These are phyloP conservation scores for Gonapodya prolifera DNA, from an alignment of 192 early-diverging fungal genomes.

Conservation along the genomic window DNA sequence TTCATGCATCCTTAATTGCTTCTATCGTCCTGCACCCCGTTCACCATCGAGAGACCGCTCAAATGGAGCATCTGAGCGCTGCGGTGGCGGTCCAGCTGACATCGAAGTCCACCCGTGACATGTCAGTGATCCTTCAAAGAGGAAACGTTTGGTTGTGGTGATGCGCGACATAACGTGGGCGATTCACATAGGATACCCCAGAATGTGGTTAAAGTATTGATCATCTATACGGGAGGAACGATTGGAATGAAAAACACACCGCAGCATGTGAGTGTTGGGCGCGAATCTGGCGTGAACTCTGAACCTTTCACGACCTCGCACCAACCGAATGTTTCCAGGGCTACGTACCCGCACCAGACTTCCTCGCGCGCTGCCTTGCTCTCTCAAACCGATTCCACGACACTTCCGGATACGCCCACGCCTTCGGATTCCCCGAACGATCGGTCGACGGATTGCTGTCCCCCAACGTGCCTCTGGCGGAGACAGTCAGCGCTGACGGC, in stretches of 20 bases:
- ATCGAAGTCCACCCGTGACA: no score
- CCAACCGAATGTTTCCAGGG: slow-evolving; percentile 22
- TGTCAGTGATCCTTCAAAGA: no score
- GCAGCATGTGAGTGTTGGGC: slow-evolving; percentile 15
- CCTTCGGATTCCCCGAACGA: background rate
- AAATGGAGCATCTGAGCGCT: no score
- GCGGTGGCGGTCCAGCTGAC: no score
- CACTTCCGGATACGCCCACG: slow-evolving; percentile 16
- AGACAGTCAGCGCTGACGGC: no score
- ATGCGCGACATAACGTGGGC: no score
- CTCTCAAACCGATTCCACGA: slow-evolving; percentile 65
- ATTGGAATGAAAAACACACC: slow-evolving; percentile 77
- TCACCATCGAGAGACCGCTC: no score
- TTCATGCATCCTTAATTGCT: no score
- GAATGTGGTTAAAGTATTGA: slow-evolving; percentile 39
- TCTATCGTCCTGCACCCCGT: no score
- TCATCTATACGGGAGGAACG: slow-evolving; percentile 93
- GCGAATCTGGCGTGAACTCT: slow-evolving; percentile 6
- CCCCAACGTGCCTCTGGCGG: no score
- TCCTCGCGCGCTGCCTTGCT: slow-evolving; percentile 61
- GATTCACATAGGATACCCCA: background rate
- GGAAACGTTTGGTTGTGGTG: no score
- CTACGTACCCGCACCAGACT: slow-evolving; percentile 51
- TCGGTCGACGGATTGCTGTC: no score
- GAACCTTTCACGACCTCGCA: background rate